These are phyloP conservation scores for Staphylotrichum tortipilum DNA, from an alignment of 495 filamentous ascomycete genomes.

Conservation along the genomic window DNA sequence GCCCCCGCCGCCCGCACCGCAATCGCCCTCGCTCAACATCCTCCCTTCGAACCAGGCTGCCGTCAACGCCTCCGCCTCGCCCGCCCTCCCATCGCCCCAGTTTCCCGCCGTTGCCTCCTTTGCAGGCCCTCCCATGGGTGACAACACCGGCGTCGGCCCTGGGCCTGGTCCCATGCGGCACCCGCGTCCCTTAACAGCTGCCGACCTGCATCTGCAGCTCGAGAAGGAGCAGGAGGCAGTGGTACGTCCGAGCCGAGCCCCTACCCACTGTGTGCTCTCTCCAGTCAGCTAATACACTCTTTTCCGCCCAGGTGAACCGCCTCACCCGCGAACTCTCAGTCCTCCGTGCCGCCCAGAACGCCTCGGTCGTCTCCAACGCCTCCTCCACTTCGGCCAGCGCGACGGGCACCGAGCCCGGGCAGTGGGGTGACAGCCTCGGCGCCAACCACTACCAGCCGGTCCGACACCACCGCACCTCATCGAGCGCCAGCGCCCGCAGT, in stretches of 20 bases:
- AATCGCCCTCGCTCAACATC: slow-evolving; percentile 36
- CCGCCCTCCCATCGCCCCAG: slow-evolving; percentile 15
- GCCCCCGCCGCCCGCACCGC: slow-evolving; percentile 22
- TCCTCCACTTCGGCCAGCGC: slow-evolving; percentile 55
- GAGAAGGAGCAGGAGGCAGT: slow-evolving; percentile 95
- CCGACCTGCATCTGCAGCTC: slow-evolving; percentile 74
- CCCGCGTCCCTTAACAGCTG: slow-evolving; percentile 74
- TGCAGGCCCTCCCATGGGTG: slow-evolving; percentile 40
- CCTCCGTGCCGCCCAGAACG: slow-evolving; percentile 70
- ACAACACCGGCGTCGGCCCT: slow-evolving; percentile 49
- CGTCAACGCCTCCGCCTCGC: slow-evolving; percentile 36
- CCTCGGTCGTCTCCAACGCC: slow-evolving; percentile 70
- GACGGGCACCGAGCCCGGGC: slow-evolving; percentile 30
- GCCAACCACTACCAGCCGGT: slow-evolving; percentile 31
- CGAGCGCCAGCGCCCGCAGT: slow-evolving; percentile 48
- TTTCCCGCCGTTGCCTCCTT: slow-evolving; percentile 24
- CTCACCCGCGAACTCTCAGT: slow-evolving; percentile 75
- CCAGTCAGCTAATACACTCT: background rate
- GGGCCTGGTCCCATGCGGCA: slow-evolving; percentile 69
- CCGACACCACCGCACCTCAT: slow-evolving; percentile 38
- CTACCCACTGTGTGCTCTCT: background rate
- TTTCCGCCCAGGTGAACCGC: slow-evolving; percentile 74
- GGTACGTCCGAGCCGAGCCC: slow-evolving; percentile 41
- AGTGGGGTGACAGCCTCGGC: slow-evolving; percentile 26
- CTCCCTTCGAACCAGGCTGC: slow-evolving; percentile 46